Conservation (phyloP, 192 early-diverging fungal species). For the Gaertneriomyces semiglobifer region DNA sequence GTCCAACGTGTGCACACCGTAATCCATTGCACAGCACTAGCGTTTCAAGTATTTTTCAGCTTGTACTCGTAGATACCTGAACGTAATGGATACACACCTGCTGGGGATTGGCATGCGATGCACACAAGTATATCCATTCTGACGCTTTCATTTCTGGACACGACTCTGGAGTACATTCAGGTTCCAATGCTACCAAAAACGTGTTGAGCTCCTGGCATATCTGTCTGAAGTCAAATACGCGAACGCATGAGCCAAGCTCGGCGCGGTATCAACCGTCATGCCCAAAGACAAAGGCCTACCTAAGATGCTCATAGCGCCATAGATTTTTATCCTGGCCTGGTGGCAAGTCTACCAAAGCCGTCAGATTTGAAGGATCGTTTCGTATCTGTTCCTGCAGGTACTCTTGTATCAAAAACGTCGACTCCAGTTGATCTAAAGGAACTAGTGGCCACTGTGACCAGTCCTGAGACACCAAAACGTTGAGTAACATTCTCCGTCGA, state of each 20-base stretch:
- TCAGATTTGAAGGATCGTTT: slow-evolving; percentile 59
- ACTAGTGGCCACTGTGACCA: slow-evolving; percentile 36
- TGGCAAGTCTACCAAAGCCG: slow-evolving; percentile 61
- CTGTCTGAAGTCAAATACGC: slow-evolving; percentile 51
- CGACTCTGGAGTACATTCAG: slow-evolving; percentile 68
- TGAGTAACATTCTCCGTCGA: background rate
- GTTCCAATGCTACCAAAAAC: slow-evolving; percentile 65
- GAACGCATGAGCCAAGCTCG: background rate
- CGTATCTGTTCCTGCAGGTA: slow-evolving; percentile 76
- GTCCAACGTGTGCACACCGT: slow-evolving; percentile 90
- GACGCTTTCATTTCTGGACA: slow-evolving; percentile 94
- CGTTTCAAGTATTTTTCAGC: too few species aligned
- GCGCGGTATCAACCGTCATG: background rate
- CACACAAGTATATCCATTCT: slow-evolving; percentile 89
- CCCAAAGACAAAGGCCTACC: slow-evolving; percentile 42
- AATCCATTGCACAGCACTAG: slow-evolving; percentile 87
- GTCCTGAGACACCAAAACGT: slow-evolving; percentile 15
- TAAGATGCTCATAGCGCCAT: slow-evolving; percentile 91
- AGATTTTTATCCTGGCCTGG: slow-evolving; percentile 52
- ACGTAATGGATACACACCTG: slow-evolving; percentile 42
- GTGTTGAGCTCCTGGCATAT: slow-evolving; percentile 80
- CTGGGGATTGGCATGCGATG: slow-evolving; percentile 75
- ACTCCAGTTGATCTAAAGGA: slow-evolving; percentile 63
- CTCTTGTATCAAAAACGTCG: slow-evolving; percentile 70
- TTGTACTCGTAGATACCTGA: background rate